Base-by-base conservation (phyloP, 2,329 filamentous ascomycete species). In the Diaporthe eres region DNA sequence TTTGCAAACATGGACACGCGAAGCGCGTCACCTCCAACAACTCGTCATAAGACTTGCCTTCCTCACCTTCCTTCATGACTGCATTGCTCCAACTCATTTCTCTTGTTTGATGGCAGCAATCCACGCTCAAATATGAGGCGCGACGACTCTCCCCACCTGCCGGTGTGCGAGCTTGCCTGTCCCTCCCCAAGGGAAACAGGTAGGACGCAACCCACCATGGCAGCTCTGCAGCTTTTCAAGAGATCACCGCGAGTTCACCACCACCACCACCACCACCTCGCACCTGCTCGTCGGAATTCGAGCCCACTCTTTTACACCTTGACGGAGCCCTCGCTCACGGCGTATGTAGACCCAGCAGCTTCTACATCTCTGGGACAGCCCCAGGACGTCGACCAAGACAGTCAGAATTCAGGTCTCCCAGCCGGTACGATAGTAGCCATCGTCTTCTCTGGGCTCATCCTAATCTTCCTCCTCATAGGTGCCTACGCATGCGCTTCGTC, bases 341-440 rank as follows among this genome's bases (percentile, higher is more conserved):
- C 12, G n/a, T 3, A 8, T 19, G 47, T 12, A 68, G 31, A 17
- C 13, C 19, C 31, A 12, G 12, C 13, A 22, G 13, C 31, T 6
- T 68, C 47, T 22, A 25, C 65, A 53, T 3, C 65, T 28, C 12
- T 34, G 34, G 22, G n/a, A 22, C 34, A 37, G n/a, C 12, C 65
- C 31, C 19, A 53, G 13, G 47, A 31, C 4, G 22, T 49, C 25
- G 31, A 9, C 8, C 34, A 39, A 22, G 19, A 34, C 47, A 19
- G 34, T 15, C 34, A 44, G 44, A 53, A 34, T n/a, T 4, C 28
- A 34, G 47, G 51, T 22, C 34, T 44, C 34, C 19, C 47, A 25
- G 71, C n/a, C 25, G 58, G 71, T 73, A 73, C 58, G 71, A 55
- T 55, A 37, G 25, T 55, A 51, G 58, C 71, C 17, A 42, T 63